Percentiles rank a stretch among this genome's conserved stretches.
Conservation (phyloP, 2,329 filamentous ascomycete species). For the Penicillium sp. region DNA sequence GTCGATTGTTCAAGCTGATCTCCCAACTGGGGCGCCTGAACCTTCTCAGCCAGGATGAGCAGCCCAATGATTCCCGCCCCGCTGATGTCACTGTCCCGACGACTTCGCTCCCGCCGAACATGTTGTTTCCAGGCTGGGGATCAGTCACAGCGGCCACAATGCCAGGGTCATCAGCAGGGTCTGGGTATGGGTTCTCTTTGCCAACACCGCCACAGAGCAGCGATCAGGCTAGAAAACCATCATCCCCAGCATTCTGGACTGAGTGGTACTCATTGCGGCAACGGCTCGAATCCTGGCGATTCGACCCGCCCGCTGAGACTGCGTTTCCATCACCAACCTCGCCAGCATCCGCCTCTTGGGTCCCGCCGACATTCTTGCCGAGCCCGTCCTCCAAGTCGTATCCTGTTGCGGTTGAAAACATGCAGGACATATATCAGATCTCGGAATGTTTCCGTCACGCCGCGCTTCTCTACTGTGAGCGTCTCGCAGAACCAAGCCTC, state of each 20-base stretch:
- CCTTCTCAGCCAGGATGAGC: conserved; percentile 65
- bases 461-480: conserved; percentile 82
- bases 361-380: conserved; percentile 23
- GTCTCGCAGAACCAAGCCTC: conserved; percentile 69
- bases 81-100: conserved; percentile 24
- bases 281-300: conserved; percentile 74
- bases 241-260: conserved; percentile 59
- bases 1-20: conserved; percentile 78
- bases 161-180: conserved; percentile 36
- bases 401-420: conserved; percentile 52
- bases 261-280: conserved; percentile 78
- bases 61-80: conserved; percentile 27
- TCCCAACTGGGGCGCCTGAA: conserved; percentile 78
- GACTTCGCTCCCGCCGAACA: conserved; percentile 31
- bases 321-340: conserved; percentile 18
- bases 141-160: conserved; percentile 14
- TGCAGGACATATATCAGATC: conserved; percentile 70
- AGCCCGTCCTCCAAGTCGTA: conserved; percentile 25
- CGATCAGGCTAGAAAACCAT: conserved; percentile 17
- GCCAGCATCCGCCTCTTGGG: conserved; percentile 13
- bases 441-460: conserved; percentile 88
- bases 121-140: conserved; percentile 27
- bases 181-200: conserved; percentile 28
- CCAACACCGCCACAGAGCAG: conserved; percentile 23
- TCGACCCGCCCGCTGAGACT: conserved; percentile 44